Percentiles rank a stretch among this genome's conserved stretches.
Conservation (phyloP, 1,284 basidiomycete species). For the Pseudozyma tsukubaensis region DNA sequence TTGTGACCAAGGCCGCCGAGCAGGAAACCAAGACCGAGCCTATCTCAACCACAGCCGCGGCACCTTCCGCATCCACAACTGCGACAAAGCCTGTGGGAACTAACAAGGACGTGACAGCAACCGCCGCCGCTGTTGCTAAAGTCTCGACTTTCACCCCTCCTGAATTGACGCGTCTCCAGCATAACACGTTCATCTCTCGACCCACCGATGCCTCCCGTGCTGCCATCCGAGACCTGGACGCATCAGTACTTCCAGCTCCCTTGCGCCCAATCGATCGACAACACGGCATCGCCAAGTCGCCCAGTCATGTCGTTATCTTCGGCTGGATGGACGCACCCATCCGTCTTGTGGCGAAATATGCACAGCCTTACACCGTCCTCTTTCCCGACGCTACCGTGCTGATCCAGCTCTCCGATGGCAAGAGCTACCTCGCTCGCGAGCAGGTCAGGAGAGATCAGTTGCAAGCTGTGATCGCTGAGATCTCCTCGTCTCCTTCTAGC, state of each 20-base stretch:
- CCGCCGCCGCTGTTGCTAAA: constrained; percentile 17
- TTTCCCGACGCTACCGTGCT: constrained; percentile 59
- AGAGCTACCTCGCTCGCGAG: constrained; percentile 43
- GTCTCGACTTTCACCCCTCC: constrained; percentile 22
- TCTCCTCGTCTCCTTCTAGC: constrained; percentile 5
- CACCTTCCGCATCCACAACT: not conserved
- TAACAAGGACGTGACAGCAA: not conserved
- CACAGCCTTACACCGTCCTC: constrained; percentile 52
- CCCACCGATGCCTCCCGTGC: constrained; percentile 23
- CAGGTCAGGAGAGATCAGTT: constrained; percentile 23
- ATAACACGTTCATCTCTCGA: constrained; percentile 41
- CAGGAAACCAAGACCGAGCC: not conserved
- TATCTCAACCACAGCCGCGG: not conserved
- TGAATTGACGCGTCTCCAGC: constrained; percentile 27
- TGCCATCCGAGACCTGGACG: constrained; percentile 16
- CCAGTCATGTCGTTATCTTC: constrained; percentile 51
- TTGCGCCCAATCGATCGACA: constrained; percentile 24
- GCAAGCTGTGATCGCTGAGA: constrained; percentile 25
- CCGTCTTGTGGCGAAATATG: constrained; percentile 61
- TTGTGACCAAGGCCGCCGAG: constrained; percentile 11
- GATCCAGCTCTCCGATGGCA: constrained; percentile 57
- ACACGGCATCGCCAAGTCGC: constrained; percentile 3
- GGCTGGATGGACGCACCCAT: constrained; percentile 67
- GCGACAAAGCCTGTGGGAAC: not conserved
- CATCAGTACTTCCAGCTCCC: constrained; percentile 22